phyloP scores from a whole-genome alignment of 2,329 filamentous ascomycete species.

The Diatrype stigma region DNA sequence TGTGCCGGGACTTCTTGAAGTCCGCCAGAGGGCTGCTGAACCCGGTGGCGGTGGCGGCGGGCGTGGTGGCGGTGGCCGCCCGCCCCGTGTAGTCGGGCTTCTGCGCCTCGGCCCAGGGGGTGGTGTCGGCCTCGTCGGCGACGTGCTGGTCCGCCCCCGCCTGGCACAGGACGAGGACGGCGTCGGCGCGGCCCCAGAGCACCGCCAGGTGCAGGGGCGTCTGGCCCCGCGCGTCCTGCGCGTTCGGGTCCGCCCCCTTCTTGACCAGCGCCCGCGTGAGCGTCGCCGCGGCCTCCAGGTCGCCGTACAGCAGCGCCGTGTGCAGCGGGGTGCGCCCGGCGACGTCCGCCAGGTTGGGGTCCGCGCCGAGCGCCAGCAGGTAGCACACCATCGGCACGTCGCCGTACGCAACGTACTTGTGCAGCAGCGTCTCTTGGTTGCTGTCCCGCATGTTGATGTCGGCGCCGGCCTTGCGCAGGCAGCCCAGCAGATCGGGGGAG shows the following conservation, averaged over 20 bases:
- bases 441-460: constrained; percentile 5
- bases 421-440: constrained; percentile 3
- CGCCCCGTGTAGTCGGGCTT: constrained; percentile 1
- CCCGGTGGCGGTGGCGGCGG: neutral
- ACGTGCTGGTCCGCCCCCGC: constrained; percentile 4
- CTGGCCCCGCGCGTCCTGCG: constrained; percentile 8
- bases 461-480: constrained; percentile 3
- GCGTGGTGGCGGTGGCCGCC: neutral
- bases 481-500: constrained; percentile 2
- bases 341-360: neutral
- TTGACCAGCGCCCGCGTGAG: constrained; percentile 4
- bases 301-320: constrained; percentile 3
- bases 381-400: constrained; percentile 6
- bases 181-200: constrained; percentile 8
- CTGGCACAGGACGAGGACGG: constrained; percentile 4
- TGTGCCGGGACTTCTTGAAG: constrained; percentile 1
- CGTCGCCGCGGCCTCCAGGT: neutral
- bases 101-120: constrained; percentile 7
- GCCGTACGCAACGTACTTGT: constrained; percentile 1
- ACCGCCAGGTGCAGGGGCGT: constrained; percentile 15
- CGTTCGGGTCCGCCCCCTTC: constrained; percentile 7
- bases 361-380: constrained; percentile 4
- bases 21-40: neutral
- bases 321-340: constrained; percentile 4
- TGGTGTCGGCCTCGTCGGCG: constrained; percentile 2